phyloP scores from a whole-genome alignment of 176 grass and related monocot species.

The Zizania latifolia region DNA sequence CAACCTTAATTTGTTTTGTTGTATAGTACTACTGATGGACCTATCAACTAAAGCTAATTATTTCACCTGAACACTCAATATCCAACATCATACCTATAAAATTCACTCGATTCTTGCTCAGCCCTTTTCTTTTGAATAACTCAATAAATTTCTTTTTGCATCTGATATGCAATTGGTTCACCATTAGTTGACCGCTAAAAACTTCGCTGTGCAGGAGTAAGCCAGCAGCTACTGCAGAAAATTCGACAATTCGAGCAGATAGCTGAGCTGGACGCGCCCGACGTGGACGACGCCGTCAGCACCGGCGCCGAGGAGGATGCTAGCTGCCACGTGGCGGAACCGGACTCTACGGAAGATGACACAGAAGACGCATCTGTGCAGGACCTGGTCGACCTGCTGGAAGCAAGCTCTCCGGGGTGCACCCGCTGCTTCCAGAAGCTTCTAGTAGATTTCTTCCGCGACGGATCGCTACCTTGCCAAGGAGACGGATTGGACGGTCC shows the following conservation, averaged over 20 bases:
- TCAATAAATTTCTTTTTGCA: background rate
- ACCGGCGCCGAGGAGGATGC: slow-evolving; percentile 22
- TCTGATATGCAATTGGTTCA: background rate
- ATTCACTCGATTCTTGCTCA: background rate
- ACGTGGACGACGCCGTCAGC: slow-evolving; percentile 36
- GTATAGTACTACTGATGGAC: background rate
- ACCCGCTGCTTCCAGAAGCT: slow-evolving; percentile 35
- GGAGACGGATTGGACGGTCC: background rate
- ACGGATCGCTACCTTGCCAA: background rate
- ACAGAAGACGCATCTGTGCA: background rate
- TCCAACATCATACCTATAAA: background rate
- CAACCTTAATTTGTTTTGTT: background rate
- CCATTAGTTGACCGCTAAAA: background rate
- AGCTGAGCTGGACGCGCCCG: slow-evolving; percentile 47
- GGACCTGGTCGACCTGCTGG: slow-evolving; percentile 23
- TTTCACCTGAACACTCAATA: background rate
- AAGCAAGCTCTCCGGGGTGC: background rate
- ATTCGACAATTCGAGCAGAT: slow-evolving; percentile 69
- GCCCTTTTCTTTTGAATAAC: background rate
- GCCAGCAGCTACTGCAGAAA: slow-evolving; percentile 44
- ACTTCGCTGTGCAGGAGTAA: slow-evolving; percentile 42
- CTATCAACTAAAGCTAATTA: background rate
- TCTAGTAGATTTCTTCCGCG: slow-evolving; percentile 62
- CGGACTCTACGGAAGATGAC: background rate
- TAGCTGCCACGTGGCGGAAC: slow-evolving; percentile 2